Evolutionary conservation across 129 eudicot species (phyloP), one percentile per base, ranked within the genome.

Genomic region (Ambrosia trifida): DNA sequence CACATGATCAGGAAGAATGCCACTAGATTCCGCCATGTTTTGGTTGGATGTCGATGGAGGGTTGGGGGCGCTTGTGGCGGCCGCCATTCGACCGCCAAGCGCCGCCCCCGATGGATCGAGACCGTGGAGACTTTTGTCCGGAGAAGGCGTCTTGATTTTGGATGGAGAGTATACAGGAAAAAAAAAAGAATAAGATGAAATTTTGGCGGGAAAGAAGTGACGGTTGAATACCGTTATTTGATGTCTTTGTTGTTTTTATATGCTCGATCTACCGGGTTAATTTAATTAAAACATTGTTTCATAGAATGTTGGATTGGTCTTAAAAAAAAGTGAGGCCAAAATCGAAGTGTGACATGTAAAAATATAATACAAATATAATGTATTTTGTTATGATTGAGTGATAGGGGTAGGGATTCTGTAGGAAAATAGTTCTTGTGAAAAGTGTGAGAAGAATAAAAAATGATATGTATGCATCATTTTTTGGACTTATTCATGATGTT

Each of bases 21-120:
- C 24, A 12, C 30, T 49, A 32, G 72, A 58, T 68, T 78, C 77
- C 18, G 70, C 71, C 84, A 75, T 84, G 31, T 13, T n/a, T 7
- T 56, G 67, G 54, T 46, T 8, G 51, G 32, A 14, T 46, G 14
- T 18, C 43, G 51, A n/a, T 2, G 73, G 80, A 52, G 44, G 58
- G 11, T 70, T 3, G 79, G 84, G 78, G 86, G 82, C 84, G 82
- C 86, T 64, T 75, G 89, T 68, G 56, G 76, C 49, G 69, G 82
- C 19, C 31, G 20, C 74, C 70, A n/a, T 84, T 84, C 19, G 44
- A 20, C 74, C 73, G n/a, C 89, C 86, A 78, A 75, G 84, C 82
- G 84, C 82, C 84, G 79, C 83, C 6, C 38, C 4, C 62, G 47
- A 4, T 40, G 10, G n/a, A 19, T 40, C 44, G 0, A 30, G 4